phyloP scores from a whole-genome alignment of 2,329 filamentous ascomycete species.

The Penicillium sp. region DNA sequence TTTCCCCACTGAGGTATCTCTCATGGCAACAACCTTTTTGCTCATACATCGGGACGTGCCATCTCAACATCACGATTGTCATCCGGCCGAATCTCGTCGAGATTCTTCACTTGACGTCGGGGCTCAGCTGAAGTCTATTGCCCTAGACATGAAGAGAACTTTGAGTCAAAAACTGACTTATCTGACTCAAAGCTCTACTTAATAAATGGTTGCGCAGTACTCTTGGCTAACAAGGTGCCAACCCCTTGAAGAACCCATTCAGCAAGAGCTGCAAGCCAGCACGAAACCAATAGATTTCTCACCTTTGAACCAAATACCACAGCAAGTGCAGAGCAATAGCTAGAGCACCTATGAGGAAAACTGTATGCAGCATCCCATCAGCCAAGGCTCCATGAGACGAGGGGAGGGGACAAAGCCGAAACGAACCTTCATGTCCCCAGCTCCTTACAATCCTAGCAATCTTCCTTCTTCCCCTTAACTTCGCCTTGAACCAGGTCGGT shows the following conservation, averaged over 20 bases:
- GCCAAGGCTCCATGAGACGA: neutral
- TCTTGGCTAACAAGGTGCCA: neutral
- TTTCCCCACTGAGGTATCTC: too few species aligned
- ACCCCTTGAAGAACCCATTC: neutral
- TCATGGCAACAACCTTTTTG: too few species aligned
- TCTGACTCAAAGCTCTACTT: neutral
- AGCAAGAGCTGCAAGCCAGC: neutral
- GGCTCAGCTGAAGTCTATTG: neutral
- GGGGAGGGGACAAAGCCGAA: neutral
- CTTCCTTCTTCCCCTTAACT: slow-evolving; percentile 18
- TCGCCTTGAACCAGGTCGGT: slow-evolving; percentile 32
- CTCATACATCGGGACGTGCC: too few species aligned
- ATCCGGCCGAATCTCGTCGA: too few species aligned
- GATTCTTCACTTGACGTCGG: too few species aligned
- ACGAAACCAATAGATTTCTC: neutral
- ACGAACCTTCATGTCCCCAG: slow-evolving; percentile 33
- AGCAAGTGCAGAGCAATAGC: neutral
- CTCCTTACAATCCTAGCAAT: slow-evolving; percentile 6
- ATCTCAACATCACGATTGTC: too few species aligned
- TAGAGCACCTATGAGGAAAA: neutral
- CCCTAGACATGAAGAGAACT: neutral
- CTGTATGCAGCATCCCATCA: neutral
- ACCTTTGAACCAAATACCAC: neutral
- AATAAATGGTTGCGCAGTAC: neutral
- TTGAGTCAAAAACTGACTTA: neutral